Percentiles rank a stretch among this genome's conserved stretches.
These are phyloP conservation scores for Phytophthora rubi DNA, from an alignment of 352 stramenopile species.

Conservation along the genomic window DNA sequence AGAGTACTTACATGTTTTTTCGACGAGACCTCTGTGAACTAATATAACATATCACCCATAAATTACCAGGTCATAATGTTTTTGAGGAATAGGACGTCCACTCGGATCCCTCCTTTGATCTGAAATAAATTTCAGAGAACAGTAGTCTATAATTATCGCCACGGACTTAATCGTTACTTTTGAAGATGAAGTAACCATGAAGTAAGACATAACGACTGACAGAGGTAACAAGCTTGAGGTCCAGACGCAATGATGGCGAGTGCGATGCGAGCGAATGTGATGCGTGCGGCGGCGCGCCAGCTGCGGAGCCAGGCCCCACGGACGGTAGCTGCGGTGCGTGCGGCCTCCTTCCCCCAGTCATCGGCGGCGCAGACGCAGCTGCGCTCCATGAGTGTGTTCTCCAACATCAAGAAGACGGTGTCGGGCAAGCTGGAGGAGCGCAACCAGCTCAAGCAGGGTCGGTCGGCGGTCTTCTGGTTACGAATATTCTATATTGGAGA, in stretches of 20 bases:
- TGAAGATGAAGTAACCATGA: too few relatives aligned
- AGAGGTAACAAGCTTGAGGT: neutral
- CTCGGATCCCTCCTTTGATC: too few relatives aligned
- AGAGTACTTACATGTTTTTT: too few relatives aligned
- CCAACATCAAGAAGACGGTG: slow-evolving; percentile 73
- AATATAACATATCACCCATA: too few relatives aligned
- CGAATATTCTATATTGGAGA: neutral
- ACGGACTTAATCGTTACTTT: too few relatives aligned
- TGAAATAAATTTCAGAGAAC: too few relatives aligned
- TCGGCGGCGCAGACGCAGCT: slow-evolving; percentile 36
- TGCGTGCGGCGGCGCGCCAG: slow-evolving; percentile 43
- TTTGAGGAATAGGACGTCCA: too few relatives aligned
- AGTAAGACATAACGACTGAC: too few relatives aligned
- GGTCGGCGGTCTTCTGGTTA: neutral
- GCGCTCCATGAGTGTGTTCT: slow-evolving; percentile 78
- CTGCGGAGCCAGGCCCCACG: slow-evolving; percentile 27
- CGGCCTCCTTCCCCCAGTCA: neutral
- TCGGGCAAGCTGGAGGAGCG: slow-evolving; percentile 81
- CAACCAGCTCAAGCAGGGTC: slow-evolving; percentile 82
- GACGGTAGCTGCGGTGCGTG: slow-evolving; percentile 5
- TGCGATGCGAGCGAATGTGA: slow-evolving; percentile 42
- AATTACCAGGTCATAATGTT: too few relatives aligned
- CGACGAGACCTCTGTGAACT: too few relatives aligned
- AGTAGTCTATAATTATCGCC: too few relatives aligned
- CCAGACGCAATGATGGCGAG: slow-evolving; percentile 51